These are phyloP conservation scores for Gomphus bonarii DNA, from an alignment of 1,284 basidiomycete species.

Conservation along the genomic window DNA sequence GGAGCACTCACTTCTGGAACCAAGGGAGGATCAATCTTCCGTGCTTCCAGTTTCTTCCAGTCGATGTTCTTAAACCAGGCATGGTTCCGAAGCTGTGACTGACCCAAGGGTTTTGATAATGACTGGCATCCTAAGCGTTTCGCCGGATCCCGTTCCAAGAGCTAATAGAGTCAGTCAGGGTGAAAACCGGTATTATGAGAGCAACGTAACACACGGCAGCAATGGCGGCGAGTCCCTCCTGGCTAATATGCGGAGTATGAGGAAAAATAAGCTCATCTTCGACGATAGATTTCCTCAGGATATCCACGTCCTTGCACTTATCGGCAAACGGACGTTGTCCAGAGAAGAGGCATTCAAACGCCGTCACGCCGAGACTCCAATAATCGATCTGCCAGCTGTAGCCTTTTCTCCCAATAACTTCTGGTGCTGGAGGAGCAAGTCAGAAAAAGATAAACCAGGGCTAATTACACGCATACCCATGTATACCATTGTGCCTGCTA, in stretches of 20 bases:
- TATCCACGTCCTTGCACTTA: conserved; percentile 67
- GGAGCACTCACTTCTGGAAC: conserved; percentile 74
- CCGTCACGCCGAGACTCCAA: conserved; percentile 90
- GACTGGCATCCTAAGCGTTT: conserved; percentile 73
- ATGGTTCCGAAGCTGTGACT: conserved; percentile 71
- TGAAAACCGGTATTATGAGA: conserved; percentile 34
- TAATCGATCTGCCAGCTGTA: conserved; percentile 90
- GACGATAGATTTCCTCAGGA: conserved; percentile 74
- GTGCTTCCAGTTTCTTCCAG: conserved; percentile 71
- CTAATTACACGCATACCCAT: conserved; percentile 50
- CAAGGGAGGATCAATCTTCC: conserved; percentile 76
- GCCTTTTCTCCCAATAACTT: conserved; percentile 68
- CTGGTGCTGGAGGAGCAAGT: conserved; percentile 49
- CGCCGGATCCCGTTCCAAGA: conserved; percentile 76
- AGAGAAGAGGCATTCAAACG: conserved; percentile 78
- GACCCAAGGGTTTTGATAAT: conserved; percentile 48
- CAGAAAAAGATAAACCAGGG: not conserved
- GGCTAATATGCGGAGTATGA: conserved; percentile 34
- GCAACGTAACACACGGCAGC: conserved; percentile 24
- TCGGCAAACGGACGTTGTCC: conserved; percentile 76
- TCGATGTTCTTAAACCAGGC: conserved; percentile 80
- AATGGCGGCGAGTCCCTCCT: conserved; percentile 28
- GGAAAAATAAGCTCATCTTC: conserved; percentile 59
- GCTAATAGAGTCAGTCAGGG: conserved; percentile 32
- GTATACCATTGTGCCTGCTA: conserved; percentile 97